Conservation (phyloP, 768 basidiomycete species). For the Tulasnella sp. region DNA sequence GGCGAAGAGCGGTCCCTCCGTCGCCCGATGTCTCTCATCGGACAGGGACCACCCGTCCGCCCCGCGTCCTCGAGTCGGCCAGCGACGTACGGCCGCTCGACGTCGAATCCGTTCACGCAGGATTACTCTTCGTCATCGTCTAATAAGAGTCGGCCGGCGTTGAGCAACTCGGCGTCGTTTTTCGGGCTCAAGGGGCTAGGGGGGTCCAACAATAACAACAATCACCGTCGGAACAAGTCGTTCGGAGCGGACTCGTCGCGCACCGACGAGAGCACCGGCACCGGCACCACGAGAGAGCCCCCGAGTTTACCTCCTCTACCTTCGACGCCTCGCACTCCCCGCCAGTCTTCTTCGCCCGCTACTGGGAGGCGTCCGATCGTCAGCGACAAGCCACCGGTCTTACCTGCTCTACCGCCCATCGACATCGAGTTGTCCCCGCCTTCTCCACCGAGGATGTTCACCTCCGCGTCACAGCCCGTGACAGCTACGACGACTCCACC, state of each 20-base stretch:
- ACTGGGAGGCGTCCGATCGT: background rate
- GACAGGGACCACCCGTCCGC: background rate
- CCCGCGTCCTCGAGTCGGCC: background rate
- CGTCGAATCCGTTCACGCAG: slow-evolving; percentile 1
- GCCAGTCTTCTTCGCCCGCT: background rate
- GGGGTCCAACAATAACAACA: background rate
- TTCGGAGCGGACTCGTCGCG: slow-evolving; percentile 7
- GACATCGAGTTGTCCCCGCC: slow-evolving; percentile 9
- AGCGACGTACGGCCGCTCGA: slow-evolving; percentile 9
- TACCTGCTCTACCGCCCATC: slow-evolving; percentile 8
- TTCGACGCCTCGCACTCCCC: background rate
- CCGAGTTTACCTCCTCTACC: slow-evolving; percentile 2
- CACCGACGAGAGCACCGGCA: background rate
- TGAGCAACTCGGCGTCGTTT: background rate
- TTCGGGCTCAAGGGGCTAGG: background rate
- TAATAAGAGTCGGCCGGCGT: background rate
- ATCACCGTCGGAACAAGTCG: slow-evolving; percentile 12
- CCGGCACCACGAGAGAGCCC: background rate
- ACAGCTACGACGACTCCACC: background rate
- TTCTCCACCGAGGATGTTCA: slow-evolving; percentile 6
- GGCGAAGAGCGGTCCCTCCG: background rate
- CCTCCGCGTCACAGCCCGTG: slow-evolving; percentile 4
- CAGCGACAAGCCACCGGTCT: background rate
- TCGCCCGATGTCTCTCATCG: background rate
- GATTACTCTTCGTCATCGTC: background rate